Conservation (phyloP, 306 rosid species). For the Astragalus glycyphyllos region DNA sequence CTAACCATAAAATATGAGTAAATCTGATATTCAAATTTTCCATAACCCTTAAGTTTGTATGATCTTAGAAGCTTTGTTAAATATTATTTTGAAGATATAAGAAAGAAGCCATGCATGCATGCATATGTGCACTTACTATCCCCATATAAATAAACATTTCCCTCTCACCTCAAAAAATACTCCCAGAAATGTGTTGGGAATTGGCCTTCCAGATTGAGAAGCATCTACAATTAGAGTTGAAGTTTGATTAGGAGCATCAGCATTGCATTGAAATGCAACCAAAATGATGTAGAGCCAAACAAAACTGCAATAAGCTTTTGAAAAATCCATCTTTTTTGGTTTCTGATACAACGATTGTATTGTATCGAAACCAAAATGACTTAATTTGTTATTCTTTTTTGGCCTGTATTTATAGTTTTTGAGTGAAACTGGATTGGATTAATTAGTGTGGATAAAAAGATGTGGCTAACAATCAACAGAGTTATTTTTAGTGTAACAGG, state of each 20-base stretch:
- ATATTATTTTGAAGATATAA: neutral
- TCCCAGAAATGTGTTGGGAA: conserved; percentile 72
- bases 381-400: neutral
- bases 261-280: conserved; percentile 49
- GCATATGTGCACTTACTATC: neutral
- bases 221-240: conserved; percentile 62
- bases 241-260: conserved; percentile 43
- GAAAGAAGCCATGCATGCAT: neutral
- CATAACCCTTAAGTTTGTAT: neutral
- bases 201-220: conserved; percentile 58
- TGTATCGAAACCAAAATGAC: neutral
- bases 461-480: neutral
- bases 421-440: neutral
- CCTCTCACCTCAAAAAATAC: conserved; percentile 71
- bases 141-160: no score
- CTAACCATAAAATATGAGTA: neutral
- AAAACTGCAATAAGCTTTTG: conserved; percentile 46
- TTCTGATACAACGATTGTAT: neutral
- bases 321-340: conserved; percentile 51
- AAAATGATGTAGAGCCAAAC: conserved; percentile 42
- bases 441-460: no score
- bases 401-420: neutral
- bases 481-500: no score
- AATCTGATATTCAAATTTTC: neutral
- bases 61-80: neutral